phyloP scores from a whole-genome alignment of 2,329 filamentous ascomycete genomes.

The Arthroderma sp. region DNA sequence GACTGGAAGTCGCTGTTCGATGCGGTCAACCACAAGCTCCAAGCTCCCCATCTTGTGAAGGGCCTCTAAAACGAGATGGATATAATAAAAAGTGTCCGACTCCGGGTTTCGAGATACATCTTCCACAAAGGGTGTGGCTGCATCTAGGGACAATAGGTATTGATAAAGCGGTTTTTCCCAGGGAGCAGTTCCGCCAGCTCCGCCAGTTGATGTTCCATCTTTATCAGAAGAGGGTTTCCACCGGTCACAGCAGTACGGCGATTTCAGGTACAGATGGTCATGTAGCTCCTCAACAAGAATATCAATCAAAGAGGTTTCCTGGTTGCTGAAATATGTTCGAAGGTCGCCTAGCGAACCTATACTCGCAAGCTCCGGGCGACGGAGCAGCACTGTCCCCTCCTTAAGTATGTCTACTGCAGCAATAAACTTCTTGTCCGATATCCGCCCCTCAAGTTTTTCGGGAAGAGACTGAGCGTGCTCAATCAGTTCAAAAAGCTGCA shows the following conservation, averaged over 20 bases:
- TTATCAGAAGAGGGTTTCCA: slow-evolving; percentile 62
- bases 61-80: slow-evolving; percentile 74
- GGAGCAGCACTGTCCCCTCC: slow-evolving; percentile 68
- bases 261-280: slow-evolving; percentile 94
- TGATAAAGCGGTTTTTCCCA: slow-evolving; percentile 45
- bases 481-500: slow-evolving; percentile 70
- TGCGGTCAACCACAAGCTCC: slow-evolving; percentile 73
- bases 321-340: slow-evolving; percentile 77
- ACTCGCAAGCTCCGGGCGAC: slow-evolving; percentile 77
- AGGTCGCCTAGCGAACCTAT: slow-evolving; percentile 83
- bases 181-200: slow-evolving; percentile 25
- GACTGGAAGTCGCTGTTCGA: slow-evolving; percentile 85
- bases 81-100: slow-evolving; percentile 88
- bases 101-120: slow-evolving; percentile 90
- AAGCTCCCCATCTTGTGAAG: slow-evolving; percentile 79
- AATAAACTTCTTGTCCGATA: slow-evolving; percentile 91
- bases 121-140: slow-evolving; percentile 53
- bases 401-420: slow-evolving; percentile 86
- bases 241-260: slow-evolving; percentile 88
- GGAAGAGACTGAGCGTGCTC: slow-evolving; percentile 83
- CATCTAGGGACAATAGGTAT: slow-evolving; percentile 47
- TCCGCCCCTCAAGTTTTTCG: slow-evolving; percentile 82
- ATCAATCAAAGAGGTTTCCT: slow-evolving; percentile 83
- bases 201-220: slow-evolving; percentile 20
- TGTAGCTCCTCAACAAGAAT: slow-evolving; percentile 96